Conservation (phyloP, 306 rosid species). For the Vigna mungo region DNA sequence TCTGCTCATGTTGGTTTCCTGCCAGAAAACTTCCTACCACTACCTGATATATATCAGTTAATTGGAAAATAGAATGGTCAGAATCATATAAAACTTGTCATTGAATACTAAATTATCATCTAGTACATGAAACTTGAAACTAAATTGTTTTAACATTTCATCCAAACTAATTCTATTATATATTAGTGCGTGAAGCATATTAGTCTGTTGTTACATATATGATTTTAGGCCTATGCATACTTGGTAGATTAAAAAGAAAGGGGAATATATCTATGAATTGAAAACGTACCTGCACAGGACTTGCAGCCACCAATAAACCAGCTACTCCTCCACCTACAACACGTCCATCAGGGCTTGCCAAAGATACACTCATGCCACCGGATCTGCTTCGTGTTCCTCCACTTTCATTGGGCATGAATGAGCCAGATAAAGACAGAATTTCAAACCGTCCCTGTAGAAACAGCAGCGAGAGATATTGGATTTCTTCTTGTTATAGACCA, state of each 20-base stretch:
- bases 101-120: conserved; percentile 8
- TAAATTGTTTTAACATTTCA: not conserved
- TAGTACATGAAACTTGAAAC: conserved; percentile 22
- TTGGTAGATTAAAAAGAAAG: not conserved
- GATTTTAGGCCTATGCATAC: conserved; percentile 4
- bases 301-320: conserved; percentile 89
- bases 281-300: conserved; percentile 80
- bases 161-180: not conserved
- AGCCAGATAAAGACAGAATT: conserved; percentile 89
- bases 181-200: not conserved
- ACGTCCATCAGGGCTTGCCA: conserved; percentile 94
- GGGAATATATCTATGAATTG: not conserved
- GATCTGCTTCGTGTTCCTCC: conserved; percentile 94
- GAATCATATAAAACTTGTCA: conserved; percentile 14
- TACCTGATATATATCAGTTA: conserved; percentile 61
- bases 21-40: conserved; percentile 95
- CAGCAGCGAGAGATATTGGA: conserved; percentile 22
- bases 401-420: conserved; percentile 86
- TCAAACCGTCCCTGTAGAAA: conserved; percentile 85
- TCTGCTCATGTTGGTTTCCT: conserved; percentile 91
- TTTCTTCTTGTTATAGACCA: not conserved
- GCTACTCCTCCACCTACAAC: conserved; percentile 98
- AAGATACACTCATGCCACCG: conserved; percentile 96
- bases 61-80: conserved; percentile 26
- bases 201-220: not conserved